Evolutionary conservation across 495 filamentous ascomycete genomes (phyloP).

Genomic region (Penicillium crystallinum): DNA sequence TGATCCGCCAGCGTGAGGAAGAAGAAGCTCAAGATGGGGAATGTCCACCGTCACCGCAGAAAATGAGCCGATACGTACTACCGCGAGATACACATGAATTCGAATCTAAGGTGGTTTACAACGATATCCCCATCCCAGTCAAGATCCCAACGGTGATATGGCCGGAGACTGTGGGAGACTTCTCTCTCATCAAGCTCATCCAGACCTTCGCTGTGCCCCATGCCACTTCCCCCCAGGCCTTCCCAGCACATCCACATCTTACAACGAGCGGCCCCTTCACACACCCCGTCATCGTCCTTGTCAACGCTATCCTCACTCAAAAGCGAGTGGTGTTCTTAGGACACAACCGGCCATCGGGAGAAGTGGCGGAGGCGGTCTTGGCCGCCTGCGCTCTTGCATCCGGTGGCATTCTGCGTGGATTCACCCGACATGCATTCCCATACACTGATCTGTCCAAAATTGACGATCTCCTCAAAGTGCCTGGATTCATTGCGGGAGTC

Average conservation of each 20-base stretch:
- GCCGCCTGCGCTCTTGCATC: slow-evolving; percentile 90
- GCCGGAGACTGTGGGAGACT: slow-evolving; percentile 95
- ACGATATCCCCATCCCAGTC: slow-evolving; percentile 91
- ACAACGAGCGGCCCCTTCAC: slow-evolving; percentile 78
- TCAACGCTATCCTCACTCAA: slow-evolving; percentile 76
- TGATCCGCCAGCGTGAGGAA: slow-evolving; percentile 66
- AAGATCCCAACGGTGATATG: slow-evolving; percentile 90
- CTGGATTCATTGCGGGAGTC: slow-evolving; percentile 95
- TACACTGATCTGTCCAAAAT: slow-evolving; percentile 98
- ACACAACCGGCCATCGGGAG: slow-evolving; percentile 86
- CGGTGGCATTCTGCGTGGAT: slow-evolving; percentile 89
- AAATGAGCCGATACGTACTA: slow-evolving; percentile 51
- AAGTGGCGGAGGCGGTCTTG: slow-evolving; percentile 92
- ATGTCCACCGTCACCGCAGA: slow-evolving; percentile 45
- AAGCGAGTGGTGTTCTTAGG: slow-evolving; percentile 95
- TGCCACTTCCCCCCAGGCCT: slow-evolving; percentile 74
- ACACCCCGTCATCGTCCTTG: slow-evolving; percentile 50
- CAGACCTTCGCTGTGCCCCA: slow-evolving; percentile 85
- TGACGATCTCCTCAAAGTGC: slow-evolving; percentile 90
- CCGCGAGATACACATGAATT: slow-evolving; percentile 96
- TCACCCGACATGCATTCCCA: slow-evolving; percentile 96
- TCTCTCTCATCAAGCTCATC: slow-evolving; percentile 94
- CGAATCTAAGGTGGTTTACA: slow-evolving; percentile 89
- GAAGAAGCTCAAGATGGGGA: slow-evolving; percentile 39
- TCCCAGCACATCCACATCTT: slow-evolving; percentile 82